These are phyloP conservation scores for Crithidia thermophila DNA, from an alignment of 208 protist genomes.

Conservation along the genomic window DNA sequence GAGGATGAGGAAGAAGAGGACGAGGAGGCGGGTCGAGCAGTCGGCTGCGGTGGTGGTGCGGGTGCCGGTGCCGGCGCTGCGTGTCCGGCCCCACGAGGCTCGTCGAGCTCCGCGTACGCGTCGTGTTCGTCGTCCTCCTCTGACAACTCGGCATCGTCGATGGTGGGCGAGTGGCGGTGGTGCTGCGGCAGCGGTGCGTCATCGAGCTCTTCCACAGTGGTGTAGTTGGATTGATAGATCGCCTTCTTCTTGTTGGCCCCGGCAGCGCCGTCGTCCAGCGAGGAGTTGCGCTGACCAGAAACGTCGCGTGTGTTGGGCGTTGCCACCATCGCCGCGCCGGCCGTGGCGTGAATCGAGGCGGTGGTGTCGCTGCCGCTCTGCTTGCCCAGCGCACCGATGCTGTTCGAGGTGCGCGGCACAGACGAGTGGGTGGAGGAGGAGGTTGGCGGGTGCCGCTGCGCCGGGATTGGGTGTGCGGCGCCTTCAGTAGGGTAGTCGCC, in stretches of 20 bases:
- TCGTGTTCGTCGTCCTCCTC: neutral
- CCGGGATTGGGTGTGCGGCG: neutral
- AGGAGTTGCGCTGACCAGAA: neutral
- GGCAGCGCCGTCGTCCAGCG: neutral
- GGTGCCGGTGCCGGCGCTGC: neutral
- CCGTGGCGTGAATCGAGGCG: neutral
- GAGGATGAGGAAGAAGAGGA: neutral
- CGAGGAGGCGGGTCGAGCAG: neutral
- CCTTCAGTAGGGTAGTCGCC: neutral
- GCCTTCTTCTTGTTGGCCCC: slow-evolving; percentile 7
- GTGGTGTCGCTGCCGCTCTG: slow-evolving; percentile 6
- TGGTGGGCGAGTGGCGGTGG: neutral
- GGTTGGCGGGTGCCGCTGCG: neutral
- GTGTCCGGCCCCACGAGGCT: no score
- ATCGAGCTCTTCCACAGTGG: slow-evolving; percentile 15
- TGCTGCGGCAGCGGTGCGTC: slow-evolving; percentile 18
- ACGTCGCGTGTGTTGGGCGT: slow-evolving; percentile 14
- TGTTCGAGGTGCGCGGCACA: neutral
- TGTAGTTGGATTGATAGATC: slow-evolving; percentile 21
- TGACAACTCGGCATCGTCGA: slow-evolving; percentile 7
- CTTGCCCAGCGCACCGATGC: neutral
- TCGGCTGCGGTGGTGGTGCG: neutral
- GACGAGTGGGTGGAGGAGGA: neutral
- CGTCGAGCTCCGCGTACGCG: slow-evolving; percentile 2
- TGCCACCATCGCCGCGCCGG: slow-evolving; percentile 5